A percentile compares a stretch with the other conserved stretches of the same genome.
These are phyloP conservation scores for Tuber brumale DNA, from an alignment of 495 filamentous ascomycete species.

Conservation along the genomic window DNA sequence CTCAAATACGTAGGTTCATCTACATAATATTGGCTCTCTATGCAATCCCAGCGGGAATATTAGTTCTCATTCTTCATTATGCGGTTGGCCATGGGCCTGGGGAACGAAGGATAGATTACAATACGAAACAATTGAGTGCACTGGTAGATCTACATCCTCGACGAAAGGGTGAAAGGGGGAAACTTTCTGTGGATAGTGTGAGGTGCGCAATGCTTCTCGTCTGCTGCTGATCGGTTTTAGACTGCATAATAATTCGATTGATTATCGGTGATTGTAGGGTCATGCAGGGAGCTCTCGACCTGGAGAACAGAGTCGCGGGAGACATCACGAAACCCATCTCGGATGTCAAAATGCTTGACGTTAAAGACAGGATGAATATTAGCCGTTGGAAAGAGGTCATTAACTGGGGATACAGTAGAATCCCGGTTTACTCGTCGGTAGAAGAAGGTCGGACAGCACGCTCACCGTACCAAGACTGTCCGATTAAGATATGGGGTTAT, in stretches of 20 bases:
- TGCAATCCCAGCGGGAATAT: slow-evolving; percentile 27
- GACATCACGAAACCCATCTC: slow-evolving; percentile 31
- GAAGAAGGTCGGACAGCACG: slow-evolving; percentile 6
- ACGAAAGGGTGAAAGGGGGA: slow-evolving; percentile 11
- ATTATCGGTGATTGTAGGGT: slow-evolving; percentile 8
- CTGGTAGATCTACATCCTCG: slow-evolving; percentile 19
- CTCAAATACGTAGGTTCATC: slow-evolving; percentile 24
- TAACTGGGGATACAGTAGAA: slow-evolving; percentile 29
- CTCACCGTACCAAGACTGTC: slow-evolving; percentile 27
- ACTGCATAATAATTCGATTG: background rate
- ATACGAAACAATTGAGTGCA: slow-evolving; percentile 23
- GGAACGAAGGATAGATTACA: slow-evolving; percentile 11
- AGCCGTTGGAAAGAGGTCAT: slow-evolving; percentile 26
- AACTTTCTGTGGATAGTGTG: slow-evolving; percentile 31
- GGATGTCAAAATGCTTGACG: slow-evolving; percentile 30
- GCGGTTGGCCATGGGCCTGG: slow-evolving; percentile 11
- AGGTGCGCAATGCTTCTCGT: slow-evolving; percentile 18
- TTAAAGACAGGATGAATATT: slow-evolving; percentile 30
- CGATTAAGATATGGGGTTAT: slow-evolving; percentile 32
- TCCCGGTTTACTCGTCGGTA: slow-evolving; percentile 24
- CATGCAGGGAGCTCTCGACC: slow-evolving; percentile 24
- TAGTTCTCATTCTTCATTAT: slow-evolving; percentile 29
- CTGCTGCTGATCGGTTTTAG: background rate
- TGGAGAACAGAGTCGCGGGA: slow-evolving; percentile 30
- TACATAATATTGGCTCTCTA: slow-evolving; percentile 27